phyloP scores from a whole-genome alignment of 2,329 filamentous ascomycete species.

The Diaporthe caulivora region DNA sequence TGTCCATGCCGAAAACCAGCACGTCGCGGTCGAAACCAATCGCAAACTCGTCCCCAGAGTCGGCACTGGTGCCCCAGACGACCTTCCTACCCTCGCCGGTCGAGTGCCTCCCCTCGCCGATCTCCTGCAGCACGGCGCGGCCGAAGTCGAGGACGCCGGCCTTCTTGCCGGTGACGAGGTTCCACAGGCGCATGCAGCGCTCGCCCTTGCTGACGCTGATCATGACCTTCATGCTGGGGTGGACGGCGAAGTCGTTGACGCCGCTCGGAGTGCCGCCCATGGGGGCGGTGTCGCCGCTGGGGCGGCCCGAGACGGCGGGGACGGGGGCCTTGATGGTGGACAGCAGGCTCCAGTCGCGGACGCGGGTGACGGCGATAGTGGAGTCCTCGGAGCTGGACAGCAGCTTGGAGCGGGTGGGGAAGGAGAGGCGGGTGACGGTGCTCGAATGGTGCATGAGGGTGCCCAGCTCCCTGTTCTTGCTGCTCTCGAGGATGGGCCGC shows the following conservation, averaged over 20 bases:
- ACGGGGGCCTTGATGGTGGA: constrained; percentile 90
- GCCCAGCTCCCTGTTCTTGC: constrained; percentile 88
- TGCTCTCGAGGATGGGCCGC: constrained; percentile 84
- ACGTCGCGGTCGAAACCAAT: constrained; percentile 90
- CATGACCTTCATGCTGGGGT: constrained; percentile 97
- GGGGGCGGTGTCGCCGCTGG: constrained; percentile 90
- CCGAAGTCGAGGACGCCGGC: constrained; percentile 91
- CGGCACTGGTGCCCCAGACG: constrained; percentile 79
- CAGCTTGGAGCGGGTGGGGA: constrained; percentile 88
- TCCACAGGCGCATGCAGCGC: constrained; percentile 93
- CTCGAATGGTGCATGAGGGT: constrained; percentile 88
- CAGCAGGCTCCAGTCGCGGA: constrained; percentile 89
- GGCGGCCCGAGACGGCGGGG: constrained; percentile 82
- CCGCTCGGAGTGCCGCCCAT: constrained; percentile 86
- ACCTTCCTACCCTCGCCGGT: constrained; percentile 87
- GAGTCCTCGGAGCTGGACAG: constrained; percentile 92
- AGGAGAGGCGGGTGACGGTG: constrained; percentile 82
- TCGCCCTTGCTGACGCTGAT: constrained; percentile 92
- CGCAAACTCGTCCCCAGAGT: constrained; percentile 83
- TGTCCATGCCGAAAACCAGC: constrained; percentile 90
- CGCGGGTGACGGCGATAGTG: constrained; percentile 87
- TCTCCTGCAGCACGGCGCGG: constrained; percentile 76
- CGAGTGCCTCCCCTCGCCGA: constrained; percentile 81
- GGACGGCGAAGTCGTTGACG: constrained; percentile 94
- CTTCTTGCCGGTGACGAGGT: constrained; percentile 95